These are phyloP conservation scores for Rhizophagus clarus DNA, from an alignment of 192 early-diverging fungal genomes.

Conservation along the genomic window DNA sequence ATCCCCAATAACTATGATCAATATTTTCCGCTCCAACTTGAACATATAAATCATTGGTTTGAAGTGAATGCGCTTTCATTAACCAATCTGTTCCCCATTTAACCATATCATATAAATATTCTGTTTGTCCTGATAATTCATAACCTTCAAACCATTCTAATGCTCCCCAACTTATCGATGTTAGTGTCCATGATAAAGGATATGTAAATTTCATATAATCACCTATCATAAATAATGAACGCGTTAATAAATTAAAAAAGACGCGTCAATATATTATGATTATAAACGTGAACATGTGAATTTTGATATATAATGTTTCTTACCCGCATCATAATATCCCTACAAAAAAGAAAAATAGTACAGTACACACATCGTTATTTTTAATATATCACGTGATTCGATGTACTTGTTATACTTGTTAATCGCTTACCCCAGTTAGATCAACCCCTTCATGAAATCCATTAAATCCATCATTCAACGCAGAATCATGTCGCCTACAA, in stretches of 20 bases:
- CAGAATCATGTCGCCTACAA: slow-evolving; percentile 37
- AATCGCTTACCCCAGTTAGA: slow-evolving; percentile 31
- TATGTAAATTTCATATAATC: slow-evolving; percentile 65
- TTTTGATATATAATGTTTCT: background rate
- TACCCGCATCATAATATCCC: slow-evolving; percentile 49
- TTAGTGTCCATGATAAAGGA: slow-evolving; percentile 52
- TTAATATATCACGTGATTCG: background rate
- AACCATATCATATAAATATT: slow-evolving; percentile 51
- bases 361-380: background rate
- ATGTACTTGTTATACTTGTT: background rate
- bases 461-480: slow-evolving; percentile 44
- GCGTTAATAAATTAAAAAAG: background rate
- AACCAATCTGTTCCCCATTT: slow-evolving; percentile 66
- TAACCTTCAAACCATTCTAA: slow-evolving; percentile 60
- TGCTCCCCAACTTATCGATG: slow-evolving; percentile 54
- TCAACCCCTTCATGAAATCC: slow-evolving; percentile 43
- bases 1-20: slow-evolving; percentile 64
- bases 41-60: slow-evolving; percentile 51
- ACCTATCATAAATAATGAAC: slow-evolving; percentile 33
- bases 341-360: background rate
- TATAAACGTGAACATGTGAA: background rate
- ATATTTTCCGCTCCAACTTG: slow-evolving; percentile 47
- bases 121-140: slow-evolving; percentile 45
- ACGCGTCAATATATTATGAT: background rate
- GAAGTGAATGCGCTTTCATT: slow-evolving; percentile 55